Evolutionary conservation across 2,329 filamentous ascomycete genomes (phyloP).

Genomic region (Colletotrichum sp.): DNA sequence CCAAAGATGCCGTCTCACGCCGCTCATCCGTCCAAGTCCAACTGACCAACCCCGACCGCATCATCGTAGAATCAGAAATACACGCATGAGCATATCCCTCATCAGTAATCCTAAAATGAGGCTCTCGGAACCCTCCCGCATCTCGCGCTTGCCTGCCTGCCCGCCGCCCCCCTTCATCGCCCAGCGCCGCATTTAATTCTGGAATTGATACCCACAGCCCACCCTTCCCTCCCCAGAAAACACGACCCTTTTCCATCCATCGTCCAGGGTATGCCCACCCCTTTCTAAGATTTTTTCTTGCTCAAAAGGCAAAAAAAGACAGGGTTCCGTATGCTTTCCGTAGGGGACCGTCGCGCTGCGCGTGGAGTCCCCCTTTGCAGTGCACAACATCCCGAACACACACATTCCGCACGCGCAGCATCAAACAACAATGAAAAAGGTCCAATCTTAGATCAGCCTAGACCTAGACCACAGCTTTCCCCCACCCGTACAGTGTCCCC

Average conservation of each 20-base stretch:
- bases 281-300: neutral
- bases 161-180: neutral
- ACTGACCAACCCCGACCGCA: neutral
- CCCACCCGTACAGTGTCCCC: neutral
- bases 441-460: neutral
- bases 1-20: neutral
- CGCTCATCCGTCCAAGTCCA: neutral
- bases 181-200: neutral
- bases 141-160: neutral
- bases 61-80: neutral
- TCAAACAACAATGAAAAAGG: neutral
- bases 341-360: neutral
- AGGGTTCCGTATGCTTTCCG: neutral
- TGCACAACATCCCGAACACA: neutral
- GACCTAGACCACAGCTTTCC: neutral
- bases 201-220: neutral
- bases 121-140: neutral
- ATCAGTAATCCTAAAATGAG: neutral
- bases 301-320: neutral
- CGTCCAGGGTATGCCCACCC: neutral
- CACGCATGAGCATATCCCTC: neutral
- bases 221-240: neutral
- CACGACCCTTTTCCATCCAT: neutral
- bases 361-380: neutral
- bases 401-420: neutral